Conservation (phyloP, 306 rosid genomes). For the Quercus glauca region DNA sequence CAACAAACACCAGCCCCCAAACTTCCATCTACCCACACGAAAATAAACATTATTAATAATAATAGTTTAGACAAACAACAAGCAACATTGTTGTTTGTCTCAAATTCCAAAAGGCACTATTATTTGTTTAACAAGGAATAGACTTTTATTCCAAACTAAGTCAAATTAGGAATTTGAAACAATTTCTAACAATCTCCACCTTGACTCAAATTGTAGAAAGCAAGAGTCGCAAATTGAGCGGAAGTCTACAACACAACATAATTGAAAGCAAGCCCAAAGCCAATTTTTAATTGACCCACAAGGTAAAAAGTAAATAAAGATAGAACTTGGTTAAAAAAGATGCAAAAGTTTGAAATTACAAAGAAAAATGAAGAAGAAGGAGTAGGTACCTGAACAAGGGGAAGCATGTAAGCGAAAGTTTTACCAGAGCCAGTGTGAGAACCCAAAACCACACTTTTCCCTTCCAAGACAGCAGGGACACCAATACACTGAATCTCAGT, state of each 20-base stretch:
- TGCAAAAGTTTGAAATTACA: neutral
- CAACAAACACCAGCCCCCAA: neutral
- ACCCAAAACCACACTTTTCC: constrained; percentile 80
- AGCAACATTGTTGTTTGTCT: too few species aligned
- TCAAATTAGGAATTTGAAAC: too few species aligned
- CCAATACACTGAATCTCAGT: constrained; percentile 95
- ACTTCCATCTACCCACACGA: neutral
- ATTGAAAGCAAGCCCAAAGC: neutral
- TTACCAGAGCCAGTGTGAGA: constrained; percentile 98
- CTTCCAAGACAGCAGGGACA: constrained; percentile 78
- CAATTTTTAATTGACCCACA: neutral
- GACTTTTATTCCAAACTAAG: too few species aligned
- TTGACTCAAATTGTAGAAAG: too few species aligned
- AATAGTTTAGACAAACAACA: neutral
- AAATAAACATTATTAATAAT: neutral
- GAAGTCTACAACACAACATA: too few species aligned
- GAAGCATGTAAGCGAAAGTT: constrained; percentile 90
- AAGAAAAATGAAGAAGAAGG: neutral
- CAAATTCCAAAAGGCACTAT: too few species aligned
- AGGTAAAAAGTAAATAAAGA: neutral
- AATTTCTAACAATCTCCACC: too few species aligned
- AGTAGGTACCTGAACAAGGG: constrained; percentile 76
- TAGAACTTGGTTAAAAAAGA: neutral
- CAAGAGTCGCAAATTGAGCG: too few species aligned
- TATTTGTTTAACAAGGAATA: too few species aligned